These are phyloP conservation scores for Dendryphion nanum DNA, from an alignment of 2,329 filamentous ascomycete genomes.

Conservation along the genomic window DNA sequence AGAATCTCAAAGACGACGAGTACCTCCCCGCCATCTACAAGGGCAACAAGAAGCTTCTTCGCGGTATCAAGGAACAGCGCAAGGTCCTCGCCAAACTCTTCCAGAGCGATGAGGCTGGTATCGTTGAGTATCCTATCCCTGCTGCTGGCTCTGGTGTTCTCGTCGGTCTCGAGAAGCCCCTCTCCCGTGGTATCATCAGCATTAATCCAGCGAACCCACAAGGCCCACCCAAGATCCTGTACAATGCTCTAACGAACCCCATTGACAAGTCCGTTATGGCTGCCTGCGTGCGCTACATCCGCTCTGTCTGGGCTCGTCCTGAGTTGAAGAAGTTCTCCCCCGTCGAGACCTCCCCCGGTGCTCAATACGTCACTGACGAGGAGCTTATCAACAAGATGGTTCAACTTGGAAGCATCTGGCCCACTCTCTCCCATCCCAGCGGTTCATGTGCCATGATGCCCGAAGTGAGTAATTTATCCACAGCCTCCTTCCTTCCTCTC, in stretches of 20 bases:
- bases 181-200: constrained; percentile 39
- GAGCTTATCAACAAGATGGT: constrained; percentile 22
- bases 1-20: constrained; percentile 9
- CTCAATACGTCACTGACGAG: constrained; percentile 24
- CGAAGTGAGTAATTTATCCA: constrained; percentile 13
- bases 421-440: constrained; percentile 24
- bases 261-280: constrained; percentile 30
- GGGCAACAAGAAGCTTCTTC: constrained; percentile 22
- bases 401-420: constrained; percentile 15
- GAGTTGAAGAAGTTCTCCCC: constrained; percentile 20
- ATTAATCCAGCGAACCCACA: constrained; percentile 27
- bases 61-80: constrained; percentile 24
- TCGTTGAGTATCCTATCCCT: constrained; percentile 36
- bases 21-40: constrained; percentile 25
- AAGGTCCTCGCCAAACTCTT: constrained; percentile 24
- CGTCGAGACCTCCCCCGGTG: constrained; percentile 23
- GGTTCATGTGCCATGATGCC: constrained; percentile 35
- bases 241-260: constrained; percentile 30
- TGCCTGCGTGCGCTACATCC: constrained; percentile 36
- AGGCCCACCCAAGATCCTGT: constrained; percentile 22
- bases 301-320: constrained; percentile 27
- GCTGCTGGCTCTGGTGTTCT: constrained; percentile 22
- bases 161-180: constrained; percentile 35
- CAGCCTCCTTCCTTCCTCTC: background rate
- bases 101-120: constrained; percentile 17